Base-by-base conservation (phyloP, 192 early-diverging fungal genomes). In the Thamnidium elegans region DNA sequence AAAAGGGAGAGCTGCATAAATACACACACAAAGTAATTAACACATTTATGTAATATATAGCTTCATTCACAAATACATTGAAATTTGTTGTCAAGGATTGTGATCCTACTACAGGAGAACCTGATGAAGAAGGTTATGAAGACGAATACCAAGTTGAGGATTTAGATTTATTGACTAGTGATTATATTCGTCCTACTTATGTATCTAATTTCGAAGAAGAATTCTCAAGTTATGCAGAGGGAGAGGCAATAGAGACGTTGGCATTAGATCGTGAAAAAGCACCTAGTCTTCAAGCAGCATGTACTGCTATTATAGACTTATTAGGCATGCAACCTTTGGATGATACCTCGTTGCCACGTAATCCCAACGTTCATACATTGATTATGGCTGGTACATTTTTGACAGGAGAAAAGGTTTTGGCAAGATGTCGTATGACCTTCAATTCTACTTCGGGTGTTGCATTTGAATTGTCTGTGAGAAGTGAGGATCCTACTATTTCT, bases 91-190 rank as follows among this genome's bases (percentile, higher is more conserved):
- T 95, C 44, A 97, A 94, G 77, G 97, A 99, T 67, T 96, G 92
- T 75, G 97, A 99, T 69, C 94, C 96, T 14, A 78, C 82, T 1
- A 97, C 94, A 7, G 93, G 93, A 39, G 92, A 94, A 71, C 86
- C 92, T 6, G 93, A 94, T 65, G 91, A 90, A 63, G 90, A 96
- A 50, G 96, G 96, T 20, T 97, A 91, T 56, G 93, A 95, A 53
- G 96, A 95, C 69, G 96, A 98, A 71, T 98, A 97, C 71, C 74
- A 80, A 72, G 82, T 95, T 46, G 97, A 99, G 74, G 90, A 93
- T 17, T 73, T 92, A 5, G 92, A 98, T 4, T 65, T 97, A 23
- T 74, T 84, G 14, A 86, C 86, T 8, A 91, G 87, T 52, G 97
- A 99, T 75, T 98, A 92, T 76, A 86, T 99, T 64, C 81, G 88